A percentile compares a stretch with the other conserved stretches of the same genome.
phyloP scores from a whole-genome alignment of 2,329 filamentous ascomycete species.

The Fonsecaea multimorphosa region DNA sequence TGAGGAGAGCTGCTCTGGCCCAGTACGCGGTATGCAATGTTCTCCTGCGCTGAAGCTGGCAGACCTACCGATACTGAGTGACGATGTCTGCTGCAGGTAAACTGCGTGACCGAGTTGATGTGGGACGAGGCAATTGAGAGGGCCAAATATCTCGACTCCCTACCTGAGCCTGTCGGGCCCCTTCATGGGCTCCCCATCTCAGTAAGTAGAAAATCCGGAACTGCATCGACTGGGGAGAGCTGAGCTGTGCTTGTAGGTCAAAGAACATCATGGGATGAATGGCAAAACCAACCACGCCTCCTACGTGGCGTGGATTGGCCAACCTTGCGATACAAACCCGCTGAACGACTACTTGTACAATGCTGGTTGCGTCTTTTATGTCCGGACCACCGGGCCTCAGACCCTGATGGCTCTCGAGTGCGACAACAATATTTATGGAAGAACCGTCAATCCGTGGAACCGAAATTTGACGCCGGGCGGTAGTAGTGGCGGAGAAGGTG shows the following conservation, averaged over 20 bases:
- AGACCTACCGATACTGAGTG: background rate
- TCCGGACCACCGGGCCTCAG: slow-evolving; percentile 43
- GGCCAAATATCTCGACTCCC: slow-evolving; percentile 56
- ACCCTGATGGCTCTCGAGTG: slow-evolving; percentile 44
- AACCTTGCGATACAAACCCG: slow-evolving; percentile 33
- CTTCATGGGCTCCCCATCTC: slow-evolving; percentile 68
- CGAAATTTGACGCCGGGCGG: slow-evolving; percentile 59
- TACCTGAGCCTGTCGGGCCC: slow-evolving; percentile 59
- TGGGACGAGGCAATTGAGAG: slow-evolving; percentile 57
- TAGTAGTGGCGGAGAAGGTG: slow-evolving; percentile 64
- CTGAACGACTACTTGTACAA: slow-evolving; percentile 41
- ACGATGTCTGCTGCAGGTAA: slow-evolving; percentile 22
- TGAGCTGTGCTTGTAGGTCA: slow-evolving; percentile 42
- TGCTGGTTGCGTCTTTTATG: slow-evolving; percentile 44
- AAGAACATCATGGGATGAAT: slow-evolving; percentile 47
- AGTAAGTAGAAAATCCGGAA: slow-evolving; percentile 12
- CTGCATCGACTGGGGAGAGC: background rate
- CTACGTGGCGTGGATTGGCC: slow-evolving; percentile 42
- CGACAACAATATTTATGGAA: slow-evolving; percentile 43
- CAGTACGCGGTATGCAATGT: slow-evolving; percentile 28
- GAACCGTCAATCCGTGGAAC: slow-evolving; percentile 62
- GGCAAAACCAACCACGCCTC: slow-evolving; percentile 39
- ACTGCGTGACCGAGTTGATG: slow-evolving; percentile 60
- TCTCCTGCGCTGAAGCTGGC: background rate
- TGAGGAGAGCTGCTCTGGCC: slow-evolving; percentile 61